These are phyloP conservation scores for Sugiyamaella lignohabitans DNA, from an alignment of 805 yeast genomes.

Conservation along the genomic window DNA sequence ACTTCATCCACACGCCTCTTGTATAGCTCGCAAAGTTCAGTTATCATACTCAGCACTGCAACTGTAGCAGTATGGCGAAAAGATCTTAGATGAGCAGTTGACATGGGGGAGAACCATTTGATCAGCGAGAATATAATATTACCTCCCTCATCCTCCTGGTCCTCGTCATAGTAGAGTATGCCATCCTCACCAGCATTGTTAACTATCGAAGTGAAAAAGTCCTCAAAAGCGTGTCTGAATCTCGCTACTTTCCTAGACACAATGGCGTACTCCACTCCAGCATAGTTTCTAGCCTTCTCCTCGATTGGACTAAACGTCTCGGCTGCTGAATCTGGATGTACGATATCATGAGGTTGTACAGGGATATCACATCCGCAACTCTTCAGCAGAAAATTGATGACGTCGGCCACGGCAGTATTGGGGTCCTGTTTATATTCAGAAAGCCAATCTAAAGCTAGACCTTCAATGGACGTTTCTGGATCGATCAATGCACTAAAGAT, in stretches of 20 bases:
- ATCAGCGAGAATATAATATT: conserved; percentile 24
- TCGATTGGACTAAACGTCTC: conserved; percentile 72
- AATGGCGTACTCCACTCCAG: conserved; percentile 64
- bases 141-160: conserved; percentile 3
- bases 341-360: conserved; percentile 70
- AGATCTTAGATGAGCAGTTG: conserved; percentile 63
- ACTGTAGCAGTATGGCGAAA: conserved; percentile 63
- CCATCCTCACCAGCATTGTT: conserved; percentile 10
- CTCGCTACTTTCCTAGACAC: conserved; percentile 44
- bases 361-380: conserved; percentile 65
- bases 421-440: conserved; percentile 42
- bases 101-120: conserved; percentile 70
- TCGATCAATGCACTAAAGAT: conserved; percentile 36
- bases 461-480: conserved; percentile 44
- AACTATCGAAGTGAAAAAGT: conserved; percentile 39
- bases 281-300: conserved; percentile 50
- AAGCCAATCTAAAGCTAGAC: conserved; percentile 52
- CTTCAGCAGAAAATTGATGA: conserved; percentile 63
- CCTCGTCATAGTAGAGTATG: conserved; percentile 29
- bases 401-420: conserved; percentile 47
- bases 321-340: conserved; percentile 58
- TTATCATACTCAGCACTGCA: conserved; percentile 52
- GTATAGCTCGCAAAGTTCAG: conserved; percentile 46
- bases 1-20: neutral
- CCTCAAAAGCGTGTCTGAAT: conserved; percentile 48